phyloP scores from a whole-genome alignment of 345 rosid species.

The Ricinus communis region DNA sequence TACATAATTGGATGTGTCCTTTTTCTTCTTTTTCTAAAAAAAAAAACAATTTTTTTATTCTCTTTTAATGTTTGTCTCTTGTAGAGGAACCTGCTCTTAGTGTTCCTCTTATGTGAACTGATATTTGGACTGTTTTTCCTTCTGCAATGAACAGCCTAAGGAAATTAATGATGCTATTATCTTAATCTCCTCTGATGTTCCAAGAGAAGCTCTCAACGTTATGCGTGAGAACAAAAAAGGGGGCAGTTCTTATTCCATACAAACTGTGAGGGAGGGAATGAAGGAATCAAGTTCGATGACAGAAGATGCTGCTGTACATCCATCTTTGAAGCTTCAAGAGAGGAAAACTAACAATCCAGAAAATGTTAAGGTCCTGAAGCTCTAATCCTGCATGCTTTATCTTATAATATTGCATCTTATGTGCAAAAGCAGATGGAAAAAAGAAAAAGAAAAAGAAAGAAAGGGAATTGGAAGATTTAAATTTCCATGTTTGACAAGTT shows the following conservation, averaged over 20 bases:
- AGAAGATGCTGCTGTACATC: slow-evolving; percentile 16
- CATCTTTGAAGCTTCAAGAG: slow-evolving; percentile 35
- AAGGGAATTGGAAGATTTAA: background rate
- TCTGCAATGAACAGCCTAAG: slow-evolving; percentile 31
- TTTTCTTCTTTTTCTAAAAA: background rate
- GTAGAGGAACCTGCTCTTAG: background rate
- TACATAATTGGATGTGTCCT: background rate
- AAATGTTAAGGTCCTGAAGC: slow-evolving; percentile 36
- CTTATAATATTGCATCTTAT: background rate
- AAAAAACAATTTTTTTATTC: background rate
- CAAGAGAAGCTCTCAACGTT: background rate
- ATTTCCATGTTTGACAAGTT: background rate
- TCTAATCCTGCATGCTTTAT: slow-evolving; percentile 12
- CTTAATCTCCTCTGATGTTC: slow-evolving; percentile 17
- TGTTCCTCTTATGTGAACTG: background rate
- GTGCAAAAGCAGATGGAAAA: background rate
- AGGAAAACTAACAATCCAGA: slow-evolving; percentile 21
- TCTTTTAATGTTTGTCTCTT: too few species aligned
- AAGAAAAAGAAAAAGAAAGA: too few species aligned
- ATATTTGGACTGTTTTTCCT: slow-evolving; percentile 9
- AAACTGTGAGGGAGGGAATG: slow-evolving; percentile 22
- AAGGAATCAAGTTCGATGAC: slow-evolving; percentile 22
- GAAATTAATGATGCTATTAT: slow-evolving; percentile 18
- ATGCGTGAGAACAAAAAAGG: slow-evolving; percentile 15
- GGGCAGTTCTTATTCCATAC: slow-evolving; percentile 8